Evolutionary conservation across 2,329 filamentous ascomycete genomes (phyloP).

Genomic region (Colletotrichum sublineola): DNA sequence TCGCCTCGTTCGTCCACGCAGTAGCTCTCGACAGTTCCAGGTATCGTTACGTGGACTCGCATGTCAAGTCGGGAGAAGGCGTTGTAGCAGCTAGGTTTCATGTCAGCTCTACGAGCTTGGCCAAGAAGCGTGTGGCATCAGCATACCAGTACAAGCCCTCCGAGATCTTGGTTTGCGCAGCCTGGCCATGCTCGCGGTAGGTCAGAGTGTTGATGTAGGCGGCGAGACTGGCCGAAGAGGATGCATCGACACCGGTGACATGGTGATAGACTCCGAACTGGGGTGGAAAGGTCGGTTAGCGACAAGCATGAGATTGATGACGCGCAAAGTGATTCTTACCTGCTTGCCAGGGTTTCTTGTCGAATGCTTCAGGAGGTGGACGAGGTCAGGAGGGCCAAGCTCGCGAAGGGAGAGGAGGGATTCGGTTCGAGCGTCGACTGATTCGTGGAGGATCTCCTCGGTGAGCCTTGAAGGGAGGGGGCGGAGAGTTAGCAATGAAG

Average conservation of each 20-base stretch:
- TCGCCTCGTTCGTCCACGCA: conserved; percentile 97
- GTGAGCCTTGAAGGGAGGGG: conserved; percentile 77
- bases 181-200: conserved; percentile 85
- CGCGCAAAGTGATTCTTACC: conserved; percentile 50
- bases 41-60: conserved; percentile 98
- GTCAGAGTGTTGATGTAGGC: conserved; percentile 99
- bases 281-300: conserved; percentile 38
- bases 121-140: conserved; percentile 47
- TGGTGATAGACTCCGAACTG: conserved; percentile 96
- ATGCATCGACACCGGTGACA: conserved; percentile 96
- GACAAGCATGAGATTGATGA: conserved; percentile 5
- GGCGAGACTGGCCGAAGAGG: conserved; percentile 94
- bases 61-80: conserved; percentile 98
- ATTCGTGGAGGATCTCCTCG: conserved; percentile 92
- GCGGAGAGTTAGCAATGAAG: conserved; percentile 41
- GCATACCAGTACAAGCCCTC: conserved; percentile 91
- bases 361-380: conserved; percentile 88
- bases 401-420: conserved; percentile 87
- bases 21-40: conserved; percentile 95
- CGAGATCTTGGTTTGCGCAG: conserved; percentile 82
- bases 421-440: conserved; percentile 93
- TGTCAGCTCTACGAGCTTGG: conserved; percentile 44
- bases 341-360: conserved; percentile 70
- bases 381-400: conserved; percentile 93
- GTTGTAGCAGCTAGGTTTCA: conserved; percentile 85